Evolutionary conservation across 2,329 filamentous ascomycete species (phyloP).

Genomic region (Coleophoma cylindrospora): DNA sequence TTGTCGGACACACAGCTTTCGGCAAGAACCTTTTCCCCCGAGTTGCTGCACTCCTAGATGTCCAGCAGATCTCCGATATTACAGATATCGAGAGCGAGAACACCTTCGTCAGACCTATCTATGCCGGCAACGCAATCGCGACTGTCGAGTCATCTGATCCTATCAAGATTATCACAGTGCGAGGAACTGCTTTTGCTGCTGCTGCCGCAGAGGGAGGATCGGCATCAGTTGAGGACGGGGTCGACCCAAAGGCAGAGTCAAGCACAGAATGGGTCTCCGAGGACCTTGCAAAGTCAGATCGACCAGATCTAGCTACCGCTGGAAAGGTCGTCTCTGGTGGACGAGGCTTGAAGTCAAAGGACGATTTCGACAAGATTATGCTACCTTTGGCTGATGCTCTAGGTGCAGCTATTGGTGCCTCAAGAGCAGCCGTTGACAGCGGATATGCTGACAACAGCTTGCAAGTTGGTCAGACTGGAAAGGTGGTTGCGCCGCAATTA

Average conservation of each 20-base stretch:
- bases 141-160: conserved; percentile 87
- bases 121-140: conserved; percentile 94
- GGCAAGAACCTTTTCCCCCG: conserved; percentile 93
- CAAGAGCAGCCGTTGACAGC: conserved; percentile 90
- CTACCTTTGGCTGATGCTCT: conserved; percentile 86
- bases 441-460: conserved; percentile 98
- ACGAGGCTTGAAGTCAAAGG: conserved; percentile 93
- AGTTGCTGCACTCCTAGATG: conserved; percentile 85
- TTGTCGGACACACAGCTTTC: conserved; percentile 90
- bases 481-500: conserved; percentile 93
- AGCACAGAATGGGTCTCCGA: conserved; percentile 89
- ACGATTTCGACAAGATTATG: conserved; percentile 93
- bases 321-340: conserved; percentile 87
- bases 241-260: conserved; percentile 72
- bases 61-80: conserved; percentile 91
- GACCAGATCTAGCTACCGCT: conserved; percentile 89
- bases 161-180: conserved; percentile 86
- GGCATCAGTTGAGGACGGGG: conserved; percentile 73
- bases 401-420: conserved; percentile 93
- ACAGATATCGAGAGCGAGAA: conserved; percentile 82
- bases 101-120: conserved; percentile 94
- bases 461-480: conserved; percentile 97
- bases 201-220: conserved; percentile 67
- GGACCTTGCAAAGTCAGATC: conserved; percentile 86
- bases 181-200: conserved; percentile 85